Evolutionary conservation across 2,329 filamentous ascomycete species (phyloP).

Genomic region (Colletotrichum eremochloae): DNA sequence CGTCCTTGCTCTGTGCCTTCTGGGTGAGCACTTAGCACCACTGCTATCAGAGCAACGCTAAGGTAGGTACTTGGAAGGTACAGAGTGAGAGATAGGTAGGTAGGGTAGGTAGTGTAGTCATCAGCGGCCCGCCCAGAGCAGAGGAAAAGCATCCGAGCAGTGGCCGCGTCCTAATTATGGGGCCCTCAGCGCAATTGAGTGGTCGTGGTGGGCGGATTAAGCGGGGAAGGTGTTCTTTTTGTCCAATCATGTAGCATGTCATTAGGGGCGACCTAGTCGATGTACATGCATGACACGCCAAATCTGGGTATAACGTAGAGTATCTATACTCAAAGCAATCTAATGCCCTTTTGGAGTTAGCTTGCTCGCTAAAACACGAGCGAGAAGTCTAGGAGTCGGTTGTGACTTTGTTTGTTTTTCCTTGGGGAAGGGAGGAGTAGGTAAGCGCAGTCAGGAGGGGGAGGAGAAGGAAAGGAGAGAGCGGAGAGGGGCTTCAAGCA

Average conservation of each 20-base stretch:
- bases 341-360: conserved; percentile 23
- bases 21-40: conserved; percentile 28
- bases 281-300: conserved; percentile 39
- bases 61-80: conserved; percentile 7
- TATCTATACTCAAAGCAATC: conserved; percentile 35
- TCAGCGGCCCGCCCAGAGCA: conserved; percentile 17
- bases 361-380: conserved; percentile 37
- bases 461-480: conserved; percentile 1
- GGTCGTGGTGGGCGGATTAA: conserved; percentile 29
- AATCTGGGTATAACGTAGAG: conserved; percentile 19
- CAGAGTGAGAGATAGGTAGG: neutral
- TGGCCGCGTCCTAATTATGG: conserved; percentile 30
- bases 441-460: neutral
- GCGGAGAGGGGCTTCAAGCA: neutral
- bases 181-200: conserved; percentile 14
- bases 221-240: conserved; percentile 36
- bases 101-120: neutral
- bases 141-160: neutral
- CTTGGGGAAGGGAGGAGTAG: neutral
- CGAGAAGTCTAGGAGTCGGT: conserved; percentile 37
- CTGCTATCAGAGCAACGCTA: conserved; percentile 6
- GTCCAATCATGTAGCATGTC: conserved; percentile 28
- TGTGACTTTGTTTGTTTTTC: conserved; percentile 26
- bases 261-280: conserved; percentile 13
- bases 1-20: conserved; percentile 25